phyloP scores from a whole-genome alignment of 495 filamentous ascomycete species.

The Podospora tetraspora region DNA sequence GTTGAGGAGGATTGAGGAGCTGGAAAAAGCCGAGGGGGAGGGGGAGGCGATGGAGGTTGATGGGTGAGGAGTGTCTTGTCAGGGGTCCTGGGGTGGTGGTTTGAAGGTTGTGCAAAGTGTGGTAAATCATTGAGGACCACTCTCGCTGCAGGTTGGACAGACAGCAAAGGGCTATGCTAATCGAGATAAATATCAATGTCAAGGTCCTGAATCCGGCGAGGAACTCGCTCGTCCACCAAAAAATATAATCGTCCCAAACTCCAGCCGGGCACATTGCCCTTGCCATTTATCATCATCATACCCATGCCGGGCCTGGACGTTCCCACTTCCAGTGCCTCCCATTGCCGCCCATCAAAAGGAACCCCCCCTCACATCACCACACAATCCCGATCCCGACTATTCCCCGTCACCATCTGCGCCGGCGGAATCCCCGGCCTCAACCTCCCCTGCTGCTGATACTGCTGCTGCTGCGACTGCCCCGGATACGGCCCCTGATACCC shows the following conservation, averaged over 20 bases:
- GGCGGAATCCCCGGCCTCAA: constrained; percentile 5
- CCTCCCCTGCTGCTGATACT: background rate
- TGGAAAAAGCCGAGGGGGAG: constrained; percentile 29
- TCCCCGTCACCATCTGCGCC: constrained; percentile 1
- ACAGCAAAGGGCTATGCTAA: background rate
- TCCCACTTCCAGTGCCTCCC: background rate
- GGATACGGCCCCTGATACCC: background rate
- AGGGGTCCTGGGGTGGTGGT: background rate
- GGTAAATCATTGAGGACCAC: background rate
- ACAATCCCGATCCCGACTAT: constrained; percentile 3
- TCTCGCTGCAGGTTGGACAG: background rate
- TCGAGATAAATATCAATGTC: background rate
- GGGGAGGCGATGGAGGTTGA: constrained; percentile 29
- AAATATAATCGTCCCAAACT: background rate
- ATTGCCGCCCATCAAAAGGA: no score
- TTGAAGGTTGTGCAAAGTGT: background rate
- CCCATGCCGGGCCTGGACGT: background rate
- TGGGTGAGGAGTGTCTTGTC: background rate
- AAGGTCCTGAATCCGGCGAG: background rate
- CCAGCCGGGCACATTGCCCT: background rate
- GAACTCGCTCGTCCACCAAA: background rate
- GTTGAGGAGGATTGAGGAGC: constrained; percentile 49
- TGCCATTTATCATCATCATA: background rate
- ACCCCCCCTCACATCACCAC: constrained; percentile 7
- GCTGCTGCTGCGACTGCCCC: background rate